Evolutionary conservation across 495 filamentous ascomycete genomes (phyloP).

Genomic region (Chaetomidium leptoderma): DNA sequence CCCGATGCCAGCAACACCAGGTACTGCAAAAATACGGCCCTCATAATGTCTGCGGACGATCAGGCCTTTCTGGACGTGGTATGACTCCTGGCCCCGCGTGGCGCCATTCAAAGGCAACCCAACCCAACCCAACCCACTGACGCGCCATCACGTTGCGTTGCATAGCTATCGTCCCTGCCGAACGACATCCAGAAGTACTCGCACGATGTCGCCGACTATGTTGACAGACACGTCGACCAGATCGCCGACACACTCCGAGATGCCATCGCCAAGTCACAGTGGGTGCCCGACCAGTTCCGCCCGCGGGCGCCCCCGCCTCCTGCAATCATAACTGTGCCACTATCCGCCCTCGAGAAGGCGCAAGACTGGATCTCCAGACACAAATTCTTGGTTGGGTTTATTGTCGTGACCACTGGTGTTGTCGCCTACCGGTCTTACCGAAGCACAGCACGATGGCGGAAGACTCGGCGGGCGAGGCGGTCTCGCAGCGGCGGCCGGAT

Average conservation of each 20-base stretch:
- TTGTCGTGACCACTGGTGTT: conserved; percentile 65
- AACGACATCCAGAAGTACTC: conserved; percentile 52
- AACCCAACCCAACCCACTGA: conserved; percentile 7
- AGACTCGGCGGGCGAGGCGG: conserved; percentile 68
- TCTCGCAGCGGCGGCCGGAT: conserved; percentile 78
- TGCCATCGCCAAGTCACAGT: conserved; percentile 56
- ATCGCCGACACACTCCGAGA: conserved; percentile 61
- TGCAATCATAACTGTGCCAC: conserved; percentile 34
- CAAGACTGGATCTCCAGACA: conserved; percentile 63
- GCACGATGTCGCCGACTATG: conserved; percentile 60
- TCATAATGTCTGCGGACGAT: conserved; percentile 57
- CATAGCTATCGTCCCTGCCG: conserved; percentile 70
- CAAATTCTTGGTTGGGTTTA: conserved; percentile 62
- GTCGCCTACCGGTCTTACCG: conserved; percentile 62
- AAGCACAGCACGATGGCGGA: conserved; percentile 54
- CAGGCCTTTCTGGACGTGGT: conserved; percentile 60
- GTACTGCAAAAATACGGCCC: background rate
- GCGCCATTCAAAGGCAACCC: conserved; percentile 6
- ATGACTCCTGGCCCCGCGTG: conserved; percentile 22
- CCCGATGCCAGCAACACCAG: background rate
- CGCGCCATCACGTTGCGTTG: background rate
- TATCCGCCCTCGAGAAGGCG: conserved; percentile 35
- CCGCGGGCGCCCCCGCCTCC: conserved; percentile 53
- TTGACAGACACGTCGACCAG: conserved; percentile 71
- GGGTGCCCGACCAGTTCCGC: conserved; percentile 64